Evolutionary conservation across 331 rosid species (phyloP).

Genomic region (Arachis monticola): DNA sequence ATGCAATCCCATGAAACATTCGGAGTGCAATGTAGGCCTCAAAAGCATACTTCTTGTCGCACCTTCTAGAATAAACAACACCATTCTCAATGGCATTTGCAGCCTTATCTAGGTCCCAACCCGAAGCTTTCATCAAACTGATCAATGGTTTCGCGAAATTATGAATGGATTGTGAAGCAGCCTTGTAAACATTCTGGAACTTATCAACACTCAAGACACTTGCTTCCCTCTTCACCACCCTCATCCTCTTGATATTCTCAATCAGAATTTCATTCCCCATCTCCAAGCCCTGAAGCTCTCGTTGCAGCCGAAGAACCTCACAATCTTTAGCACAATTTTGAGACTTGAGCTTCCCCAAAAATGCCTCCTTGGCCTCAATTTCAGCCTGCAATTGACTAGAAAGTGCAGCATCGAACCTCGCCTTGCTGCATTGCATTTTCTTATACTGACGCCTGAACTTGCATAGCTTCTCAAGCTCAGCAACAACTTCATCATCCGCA

Average conservation of each 20-base stretch:
- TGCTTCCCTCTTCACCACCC: conserved; percentile 52
- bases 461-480: conserved; percentile 74
- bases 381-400: conserved; percentile 47
- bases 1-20: conserved; percentile 59
- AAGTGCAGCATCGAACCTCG: conserved; percentile 33
- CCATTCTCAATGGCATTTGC: conserved; percentile 56
- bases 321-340: conserved; percentile 53
- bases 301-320: conserved; percentile 46
- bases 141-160: conserved; percentile 86
- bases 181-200: conserved; percentile 55
- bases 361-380: conserved; percentile 50
- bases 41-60: conserved; percentile 82
- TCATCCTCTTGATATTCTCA: conserved; percentile 52
- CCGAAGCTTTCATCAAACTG: conserved; percentile 77
- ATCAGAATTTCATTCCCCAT: conserved; percentile 44
- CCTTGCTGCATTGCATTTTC: conserved; percentile 47
- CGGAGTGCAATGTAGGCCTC: conserved; percentile 76
- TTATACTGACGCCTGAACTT: conserved; percentile 61
- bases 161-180: conserved; percentile 71
- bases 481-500: conserved; percentile 66
- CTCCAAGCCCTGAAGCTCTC: conserved; percentile 54
- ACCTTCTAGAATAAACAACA: conserved; percentile 66
- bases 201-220: conserved; percentile 44
- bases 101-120: conserved; percentile 82
- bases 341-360: conserved; percentile 60